Conservation (phyloP, 495 filamentous ascomycete species). For the Podospora fimiseda region DNA sequence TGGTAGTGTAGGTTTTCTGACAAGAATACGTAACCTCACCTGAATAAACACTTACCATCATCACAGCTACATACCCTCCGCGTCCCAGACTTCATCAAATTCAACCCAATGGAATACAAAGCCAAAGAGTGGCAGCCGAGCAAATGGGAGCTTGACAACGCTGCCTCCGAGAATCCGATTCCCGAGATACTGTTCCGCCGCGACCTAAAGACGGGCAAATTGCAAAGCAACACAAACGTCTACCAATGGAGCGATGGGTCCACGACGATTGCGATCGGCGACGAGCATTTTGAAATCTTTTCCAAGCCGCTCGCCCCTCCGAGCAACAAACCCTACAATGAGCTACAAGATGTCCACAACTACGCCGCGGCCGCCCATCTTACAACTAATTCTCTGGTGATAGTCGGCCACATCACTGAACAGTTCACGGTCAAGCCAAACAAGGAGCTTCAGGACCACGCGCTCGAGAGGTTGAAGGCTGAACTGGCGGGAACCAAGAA, state of each 20-base stretch:
- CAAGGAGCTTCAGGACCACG: slow-evolving; percentile 65
- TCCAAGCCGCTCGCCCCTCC: slow-evolving; percentile 70
- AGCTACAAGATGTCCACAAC: slow-evolving; percentile 68
- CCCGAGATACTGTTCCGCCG: slow-evolving; percentile 36
- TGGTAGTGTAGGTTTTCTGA: slow-evolving; percentile 43
- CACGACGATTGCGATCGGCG: slow-evolving; percentile 65
- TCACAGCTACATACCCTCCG: slow-evolving; percentile 68
- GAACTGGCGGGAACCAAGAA: slow-evolving; percentile 56
- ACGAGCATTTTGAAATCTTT: slow-evolving; percentile 72
- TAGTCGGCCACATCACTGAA: slow-evolving; percentile 75
- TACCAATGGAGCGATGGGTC: slow-evolving; percentile 82
- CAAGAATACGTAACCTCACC: background rate
- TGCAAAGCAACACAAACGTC: slow-evolving; percentile 71
- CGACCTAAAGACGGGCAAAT: slow-evolving; percentile 37
- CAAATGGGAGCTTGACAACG: slow-evolving; percentile 42
- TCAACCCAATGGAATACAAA: slow-evolving; percentile 69
- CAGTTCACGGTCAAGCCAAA: slow-evolving; percentile 67
- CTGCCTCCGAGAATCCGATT: slow-evolving; percentile 31
- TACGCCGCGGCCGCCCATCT: slow-evolving; percentile 74
- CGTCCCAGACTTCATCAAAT: slow-evolving; percentile 70
- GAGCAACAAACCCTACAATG: slow-evolving; percentile 51
- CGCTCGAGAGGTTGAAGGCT: slow-evolving; percentile 66
- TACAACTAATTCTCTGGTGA: slow-evolving; percentile 59
- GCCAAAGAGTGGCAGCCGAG: slow-evolving; percentile 56
- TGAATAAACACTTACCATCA: background rate